These are phyloP conservation scores for Sclerotinia subarctica DNA, from an alignment of 2,329 filamentous ascomycete genomes.

Conservation along the genomic window DNA sequence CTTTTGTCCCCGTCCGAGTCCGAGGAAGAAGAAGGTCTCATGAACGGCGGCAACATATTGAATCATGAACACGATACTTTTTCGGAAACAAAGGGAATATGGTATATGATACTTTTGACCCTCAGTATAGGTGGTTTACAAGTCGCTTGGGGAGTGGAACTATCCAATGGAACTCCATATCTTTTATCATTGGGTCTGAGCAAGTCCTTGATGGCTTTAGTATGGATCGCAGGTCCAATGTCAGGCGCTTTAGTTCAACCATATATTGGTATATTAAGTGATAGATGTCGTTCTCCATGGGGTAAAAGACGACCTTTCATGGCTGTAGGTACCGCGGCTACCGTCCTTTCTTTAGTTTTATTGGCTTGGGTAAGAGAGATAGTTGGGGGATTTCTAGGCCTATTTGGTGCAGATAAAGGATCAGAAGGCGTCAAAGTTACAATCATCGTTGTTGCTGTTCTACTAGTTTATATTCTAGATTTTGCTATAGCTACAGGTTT, in stretches of 20 bases:
- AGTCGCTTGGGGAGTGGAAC: conserved; percentile 92
- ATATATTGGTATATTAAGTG: conserved; percentile 77
- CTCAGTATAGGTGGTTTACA: conserved; percentile 85
- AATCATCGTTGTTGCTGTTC: conserved; percentile 74
- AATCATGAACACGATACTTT: conserved; percentile 46
- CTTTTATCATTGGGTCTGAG: conserved; percentile 76
- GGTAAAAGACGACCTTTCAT: conserved; percentile 82
- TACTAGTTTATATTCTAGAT: conserved; percentile 86
- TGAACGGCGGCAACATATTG: conserved; percentile 38
- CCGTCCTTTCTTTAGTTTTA: conserved; percentile 63
- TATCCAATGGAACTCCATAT: conserved; percentile 88
- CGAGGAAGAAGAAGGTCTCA: conserved; percentile 41
- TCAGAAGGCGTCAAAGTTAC: conserved; percentile 61
- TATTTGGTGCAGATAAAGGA: conserved; percentile 69
- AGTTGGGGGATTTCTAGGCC: conserved; percentile 61
- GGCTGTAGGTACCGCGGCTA: conserved; percentile 65
- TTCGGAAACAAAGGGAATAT: conserved; percentile 72
- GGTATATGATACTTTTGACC: conserved; percentile 83
- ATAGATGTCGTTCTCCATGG: conserved; percentile 71
- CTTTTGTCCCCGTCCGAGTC: conserved; percentile 45
- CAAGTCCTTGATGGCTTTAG: conserved; percentile 77
- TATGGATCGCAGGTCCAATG: conserved; percentile 80
- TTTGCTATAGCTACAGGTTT: conserved; percentile 89
- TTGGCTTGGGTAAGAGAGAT: conserved; percentile 74
- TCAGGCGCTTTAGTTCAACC: conserved; percentile 78